These are phyloP conservation scores for Aethionema arabicum DNA, from an alignment of 345 rosid species.

Conservation along the genomic window DNA sequence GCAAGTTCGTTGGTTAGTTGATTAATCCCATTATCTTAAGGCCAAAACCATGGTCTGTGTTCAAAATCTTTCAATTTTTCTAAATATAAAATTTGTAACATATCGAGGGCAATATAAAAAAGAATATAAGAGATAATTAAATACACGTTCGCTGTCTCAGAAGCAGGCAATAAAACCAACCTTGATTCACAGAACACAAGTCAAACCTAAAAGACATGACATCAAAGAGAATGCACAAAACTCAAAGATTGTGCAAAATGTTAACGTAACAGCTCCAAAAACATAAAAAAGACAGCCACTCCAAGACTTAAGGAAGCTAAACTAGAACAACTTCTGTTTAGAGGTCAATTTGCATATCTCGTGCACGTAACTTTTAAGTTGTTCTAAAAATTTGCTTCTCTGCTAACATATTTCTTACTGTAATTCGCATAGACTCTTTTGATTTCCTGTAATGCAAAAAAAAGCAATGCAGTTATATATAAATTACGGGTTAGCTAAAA, in stretches of 20 bases:
- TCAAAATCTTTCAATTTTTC: no score
- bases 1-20: no score
- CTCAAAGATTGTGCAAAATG: constrained; percentile 27
- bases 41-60: no score
- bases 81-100: no score
- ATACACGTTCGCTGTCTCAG: constrained; percentile 1
- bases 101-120: no score
- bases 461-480: no score
- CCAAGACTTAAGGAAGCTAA: constrained; percentile 25
- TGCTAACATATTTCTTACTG: not conserved
- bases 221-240: constrained; percentile 37
- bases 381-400: not conserved
- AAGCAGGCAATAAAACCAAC: constrained; percentile 17
- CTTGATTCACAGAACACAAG: constrained; percentile 22
- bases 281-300: constrained; percentile 35
- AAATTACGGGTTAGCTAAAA: no score
- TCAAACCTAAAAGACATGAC: constrained; percentile 22
- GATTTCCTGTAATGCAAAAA: no score
- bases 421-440: no score
- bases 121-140: no score
- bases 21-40: no score
- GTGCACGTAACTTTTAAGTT: constrained; percentile 16
- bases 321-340: constrained; percentile 27
- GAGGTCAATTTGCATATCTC: constrained; percentile 29
- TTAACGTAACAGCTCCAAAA: constrained; percentile 34